These are phyloP conservation scores for Colletotrichum sp. DNA, from an alignment of 2,329 filamentous ascomycete genomes.

Conservation along the genomic window DNA sequence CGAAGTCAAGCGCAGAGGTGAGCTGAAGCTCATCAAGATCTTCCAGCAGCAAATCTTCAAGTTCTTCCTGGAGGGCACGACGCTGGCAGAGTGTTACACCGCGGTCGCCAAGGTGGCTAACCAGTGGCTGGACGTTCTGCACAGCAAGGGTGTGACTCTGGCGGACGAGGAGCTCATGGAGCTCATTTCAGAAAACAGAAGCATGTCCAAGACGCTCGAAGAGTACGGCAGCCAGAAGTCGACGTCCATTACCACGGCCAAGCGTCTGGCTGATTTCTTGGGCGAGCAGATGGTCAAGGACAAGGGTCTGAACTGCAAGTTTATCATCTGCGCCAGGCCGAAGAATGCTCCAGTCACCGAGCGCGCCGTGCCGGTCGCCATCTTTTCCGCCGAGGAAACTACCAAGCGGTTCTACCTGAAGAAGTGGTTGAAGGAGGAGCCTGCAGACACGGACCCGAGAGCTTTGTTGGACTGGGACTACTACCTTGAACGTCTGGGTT, in stretches of 20 bases:
- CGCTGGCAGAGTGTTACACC: constrained; percentile 85
- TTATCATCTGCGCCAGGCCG: constrained; percentile 91
- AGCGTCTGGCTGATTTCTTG: constrained; percentile 91
- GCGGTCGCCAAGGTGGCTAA: constrained; percentile 96
- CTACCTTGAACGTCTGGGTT: constrained; percentile 93
- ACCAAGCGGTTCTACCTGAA: constrained; percentile 89
- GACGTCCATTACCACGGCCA: constrained; percentile 98
- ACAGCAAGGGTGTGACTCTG: constrained; percentile 85
- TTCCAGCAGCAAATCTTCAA: constrained; percentile 99
- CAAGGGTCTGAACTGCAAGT: constrained; percentile 99
- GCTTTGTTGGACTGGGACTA: constrained; percentile 96
- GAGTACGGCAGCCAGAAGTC: constrained; percentile 97
- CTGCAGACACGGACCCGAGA: constrained; percentile 87
- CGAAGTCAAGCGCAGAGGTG: constrained; percentile 95
- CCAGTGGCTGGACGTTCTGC: constrained; percentile 92
- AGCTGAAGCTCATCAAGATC: constrained; percentile 99
- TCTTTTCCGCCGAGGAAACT: constrained; percentile 90
- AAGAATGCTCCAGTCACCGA: constrained; percentile 93
- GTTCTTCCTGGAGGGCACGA: constrained; percentile 93
- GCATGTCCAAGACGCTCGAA: constrained; percentile 94
- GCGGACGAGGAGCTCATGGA: constrained; percentile 98
- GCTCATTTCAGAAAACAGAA: constrained; percentile 99
- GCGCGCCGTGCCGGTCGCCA: constrained; percentile 90
- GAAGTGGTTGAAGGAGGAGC: constrained; percentile 96
- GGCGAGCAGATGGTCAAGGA: constrained; percentile 99